Base-by-base conservation (phyloP, 2,329 filamentous ascomycete genomes). In the Penicillium crustosum region DNA sequence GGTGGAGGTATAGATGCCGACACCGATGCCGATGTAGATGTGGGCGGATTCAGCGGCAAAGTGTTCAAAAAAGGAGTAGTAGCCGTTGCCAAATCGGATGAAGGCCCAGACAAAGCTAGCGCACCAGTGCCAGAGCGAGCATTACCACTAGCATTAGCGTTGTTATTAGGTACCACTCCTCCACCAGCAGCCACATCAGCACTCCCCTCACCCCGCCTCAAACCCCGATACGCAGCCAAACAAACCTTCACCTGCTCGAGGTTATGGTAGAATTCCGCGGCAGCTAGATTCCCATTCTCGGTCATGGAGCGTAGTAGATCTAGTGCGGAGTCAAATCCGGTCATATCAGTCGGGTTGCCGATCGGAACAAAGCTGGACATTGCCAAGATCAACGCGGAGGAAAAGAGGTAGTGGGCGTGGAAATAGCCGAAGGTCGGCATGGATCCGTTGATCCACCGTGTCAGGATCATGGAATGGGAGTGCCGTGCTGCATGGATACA, bases 341-440 rank as follows among this genome's bases (percentile, higher is more conserved):
- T 63, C 51, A 71, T 61, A 48, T 74, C 72, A 13, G 62, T 63
- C 1, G 70, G 65, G 35, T 61, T 72, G 6, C 70, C 72, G 41
- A 72, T 68, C 1, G 70, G 69, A 2, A 73, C 67, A 48, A 74
- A 71, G 53, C 65, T 71, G 25, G 73, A 74, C 65, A 76, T 73
- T 45, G 71, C 73, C 7, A 76, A 63, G n/a, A 74, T 71, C 0
- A 74, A 59, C 1, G 73, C 71, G 0, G 73, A 71, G 19, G 73
- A 75, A 55, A 77, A 77, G 25, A 77, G 70, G 41, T 75, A 75
- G 59, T 75, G 73, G 0, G 73, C 71, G 58, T 77, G 72, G 58
- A 75, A 76, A 63, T 74, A 77, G 29, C 73, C 74, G 58, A 74
- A 76, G 9, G 72, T 69, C 0, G 74, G 72, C 25, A 76, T 67